phyloP scores from a whole-genome alignment of 352 stramenopile genomes.

The Phytopythium kandeliae region DNA sequence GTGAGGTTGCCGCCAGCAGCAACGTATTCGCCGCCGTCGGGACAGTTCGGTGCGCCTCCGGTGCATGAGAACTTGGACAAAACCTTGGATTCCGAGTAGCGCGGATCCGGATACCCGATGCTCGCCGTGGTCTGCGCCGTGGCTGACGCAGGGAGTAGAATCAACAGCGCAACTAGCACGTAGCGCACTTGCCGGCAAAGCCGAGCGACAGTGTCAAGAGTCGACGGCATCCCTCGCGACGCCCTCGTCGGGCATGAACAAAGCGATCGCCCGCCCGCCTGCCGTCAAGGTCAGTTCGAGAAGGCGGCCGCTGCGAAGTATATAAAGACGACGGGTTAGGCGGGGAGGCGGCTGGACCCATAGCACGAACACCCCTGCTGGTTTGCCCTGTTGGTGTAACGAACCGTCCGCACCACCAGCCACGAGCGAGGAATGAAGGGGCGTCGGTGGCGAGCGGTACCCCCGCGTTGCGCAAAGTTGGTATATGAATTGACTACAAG shows the following conservation, averaged over 20 bases:
- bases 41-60: slow-evolving; percentile 58
- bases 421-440: background rate
- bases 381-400: background rate
- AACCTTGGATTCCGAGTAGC: slow-evolving; percentile 40
- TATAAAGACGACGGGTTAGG: background rate
- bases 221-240: background rate
- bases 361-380: no score
- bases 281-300: background rate
- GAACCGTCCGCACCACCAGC: background rate
- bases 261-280: background rate
- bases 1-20: slow-evolving; percentile 86
- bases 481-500: no score
- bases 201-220: background rate
- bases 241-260: background rate
- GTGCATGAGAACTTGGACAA: slow-evolving; percentile 71
- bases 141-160: background rate
- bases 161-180: background rate
- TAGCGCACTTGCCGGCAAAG: background rate
- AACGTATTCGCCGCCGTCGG: slow-evolving; percentile 58
- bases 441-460: background rate
- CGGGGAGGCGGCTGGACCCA: background rate
- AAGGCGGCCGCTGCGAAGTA: background rate
- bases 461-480: no score
- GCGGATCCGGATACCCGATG: slow-evolving; percentile 59
- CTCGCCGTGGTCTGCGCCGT: slow-evolving; percentile 46